Conservation (phyloP, 805 yeast genomes). For the Starmerella powellii region DNA sequence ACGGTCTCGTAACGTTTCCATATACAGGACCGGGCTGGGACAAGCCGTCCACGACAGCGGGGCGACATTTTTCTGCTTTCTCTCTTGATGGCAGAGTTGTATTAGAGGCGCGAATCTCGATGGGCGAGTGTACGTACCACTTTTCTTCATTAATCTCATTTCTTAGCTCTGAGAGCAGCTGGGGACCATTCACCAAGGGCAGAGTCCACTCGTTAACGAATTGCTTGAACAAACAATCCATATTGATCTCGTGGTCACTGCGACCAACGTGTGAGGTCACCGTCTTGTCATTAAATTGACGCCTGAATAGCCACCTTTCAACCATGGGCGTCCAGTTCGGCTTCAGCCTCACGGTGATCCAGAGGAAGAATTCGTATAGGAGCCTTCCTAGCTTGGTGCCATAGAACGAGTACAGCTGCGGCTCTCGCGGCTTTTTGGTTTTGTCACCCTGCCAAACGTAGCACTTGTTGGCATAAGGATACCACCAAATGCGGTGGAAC, state of each 20-base stretch:
- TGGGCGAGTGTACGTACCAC: slow-evolving; percentile 85
- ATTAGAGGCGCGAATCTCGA: slow-evolving; percentile 88
- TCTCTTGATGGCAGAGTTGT: slow-evolving; percentile 33
- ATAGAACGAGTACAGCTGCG: slow-evolving; percentile 69
- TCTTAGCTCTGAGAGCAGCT: slow-evolving; percentile 38
- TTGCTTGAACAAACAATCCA: slow-evolving; percentile 92
- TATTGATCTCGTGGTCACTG: slow-evolving; percentile 77
- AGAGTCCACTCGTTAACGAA: slow-evolving; percentile 97
- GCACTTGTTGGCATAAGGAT: slow-evolving; percentile 78
- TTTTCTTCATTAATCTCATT: slow-evolving; percentile 48
- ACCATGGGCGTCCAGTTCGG: slow-evolving; percentile 74
- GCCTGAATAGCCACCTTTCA: slow-evolving; percentile 71
- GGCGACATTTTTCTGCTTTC: neutral
- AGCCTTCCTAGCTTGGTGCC: slow-evolving; percentile 69
- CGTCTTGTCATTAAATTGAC: slow-evolving; percentile 50
- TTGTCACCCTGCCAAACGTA: slow-evolving; percentile 83
- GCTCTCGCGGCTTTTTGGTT: slow-evolving; percentile 49
- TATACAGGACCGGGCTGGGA: slow-evolving; percentile 51
- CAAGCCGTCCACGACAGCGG: neutral
- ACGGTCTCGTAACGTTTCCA: slow-evolving; percentile 76
- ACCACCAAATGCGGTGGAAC: slow-evolving; percentile 94
- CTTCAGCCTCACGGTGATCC: slow-evolving; percentile 59
- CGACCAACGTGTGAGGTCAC: slow-evolving; percentile 51
- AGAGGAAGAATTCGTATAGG: slow-evolving; percentile 66
- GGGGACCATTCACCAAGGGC: slow-evolving; percentile 68